Base-by-base conservation (phyloP, 176 grass and related monocot species). In the Ensete ventricosum region DNA sequence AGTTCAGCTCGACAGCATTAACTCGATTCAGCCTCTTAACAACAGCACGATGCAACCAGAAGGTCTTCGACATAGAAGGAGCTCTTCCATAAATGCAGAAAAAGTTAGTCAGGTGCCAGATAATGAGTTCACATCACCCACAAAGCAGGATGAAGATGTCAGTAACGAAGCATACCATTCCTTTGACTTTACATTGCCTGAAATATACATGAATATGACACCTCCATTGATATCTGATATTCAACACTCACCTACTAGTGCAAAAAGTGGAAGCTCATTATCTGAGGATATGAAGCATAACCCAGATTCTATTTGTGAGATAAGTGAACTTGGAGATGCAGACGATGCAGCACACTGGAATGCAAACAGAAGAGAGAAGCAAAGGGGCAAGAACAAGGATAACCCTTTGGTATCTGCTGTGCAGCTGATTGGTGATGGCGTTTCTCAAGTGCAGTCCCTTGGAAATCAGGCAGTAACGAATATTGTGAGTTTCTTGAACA, bases 401-500 rank as follows among this genome's bases (percentile, higher is more conserved):
- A 93, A 93, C 73, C 94, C 94, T 49, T 83, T 97, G 26, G 88
- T 88, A 88, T 97, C 94, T 52, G 94, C 94, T 48, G 94, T 93
- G 43, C 94, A 97, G 80, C 82, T 97, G 76, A 86, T 97, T 83
- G 94, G 94, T 64, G 94, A 97, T 82, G 88, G 94, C 74, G 94
- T 97, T 76, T 97, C 94, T 53, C 94, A 97, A 85, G 94, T 97
- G 67, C 94, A 97, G 67, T 87, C 88, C 7, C 85, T 97, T 72
- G 90, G 94, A 75, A 97, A 97, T 79, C 94, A 97, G 82, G 94
- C 94, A 59, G 84, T 97, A n/a, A 97, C 94, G 77, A 93, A 97
- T 62, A 97, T 97, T 87, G 94, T 91, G 74, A 93, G 81, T 58
- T 97, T 97, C 68, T 85, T 97, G 68, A 93, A 97, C 82, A 97